Conservation (phyloP, 1,139 yeast genomes). For the Geotrichum klebahnii region DNA sequence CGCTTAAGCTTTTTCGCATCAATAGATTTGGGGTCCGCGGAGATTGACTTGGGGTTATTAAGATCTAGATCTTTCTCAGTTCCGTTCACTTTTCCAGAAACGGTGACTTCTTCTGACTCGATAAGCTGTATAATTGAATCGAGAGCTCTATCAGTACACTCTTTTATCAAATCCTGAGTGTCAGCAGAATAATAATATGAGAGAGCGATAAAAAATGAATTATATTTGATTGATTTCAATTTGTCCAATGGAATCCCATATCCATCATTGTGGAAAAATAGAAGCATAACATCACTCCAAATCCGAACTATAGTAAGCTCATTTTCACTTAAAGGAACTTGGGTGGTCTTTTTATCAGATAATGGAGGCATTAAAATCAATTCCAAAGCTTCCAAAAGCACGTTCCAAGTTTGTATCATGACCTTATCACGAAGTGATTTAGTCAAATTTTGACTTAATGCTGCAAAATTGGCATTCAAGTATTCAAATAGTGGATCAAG, state of each 20-base stretch:
- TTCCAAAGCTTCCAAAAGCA: constrained; percentile 61
- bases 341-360: constrained; percentile 51
- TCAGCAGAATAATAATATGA: constrained; percentile 56
- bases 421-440: constrained; percentile 57
- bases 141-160: constrained; percentile 44
- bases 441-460: constrained; percentile 59
- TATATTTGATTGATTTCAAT: constrained; percentile 61
- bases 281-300: constrained; percentile 66
- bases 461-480: constrained; percentile 62
- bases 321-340: constrained; percentile 50
- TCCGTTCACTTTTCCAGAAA: too few relatives aligned
- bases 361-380: constrained; percentile 62
- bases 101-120: too few relatives aligned
- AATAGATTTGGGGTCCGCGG: background rate
- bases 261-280: constrained; percentile 76
- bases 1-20: constrained; percentile 3
- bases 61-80: too few relatives aligned
- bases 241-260: constrained; percentile 72
- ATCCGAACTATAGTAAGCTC: constrained; percentile 68
- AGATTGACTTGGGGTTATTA: background rate
- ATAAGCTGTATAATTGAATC: constrained; percentile 4
- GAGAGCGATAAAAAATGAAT: constrained; percentile 59
- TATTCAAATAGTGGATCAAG: constrained; percentile 72
- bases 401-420: constrained; percentile 74
- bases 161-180: constrained; percentile 48